Evolutionary conservation across 148 eudicot genomes (phyloP).

Genomic region (Rhododendron molle): DNA sequence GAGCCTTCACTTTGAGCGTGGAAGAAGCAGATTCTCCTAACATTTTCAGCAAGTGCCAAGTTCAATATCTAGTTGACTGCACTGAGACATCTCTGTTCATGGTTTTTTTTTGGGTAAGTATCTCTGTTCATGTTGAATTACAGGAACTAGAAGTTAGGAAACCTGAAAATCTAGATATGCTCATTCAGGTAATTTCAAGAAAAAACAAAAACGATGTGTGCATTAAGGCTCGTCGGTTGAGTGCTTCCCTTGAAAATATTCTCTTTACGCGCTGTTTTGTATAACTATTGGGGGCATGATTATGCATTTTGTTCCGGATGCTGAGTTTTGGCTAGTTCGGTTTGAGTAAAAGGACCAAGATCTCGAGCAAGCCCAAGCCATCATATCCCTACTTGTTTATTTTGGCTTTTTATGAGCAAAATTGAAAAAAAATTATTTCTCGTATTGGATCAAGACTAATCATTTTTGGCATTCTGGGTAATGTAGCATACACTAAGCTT

Average conservation of each 20-base stretch:
- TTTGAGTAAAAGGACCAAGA: too few relatives aligned
- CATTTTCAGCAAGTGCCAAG: not conserved
- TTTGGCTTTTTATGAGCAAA: too few relatives aligned
- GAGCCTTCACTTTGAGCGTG: conserved; percentile 5
- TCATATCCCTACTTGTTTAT: too few relatives aligned
- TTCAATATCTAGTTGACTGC: not conserved
- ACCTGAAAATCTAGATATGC: not conserved
- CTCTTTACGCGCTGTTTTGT: not conserved
- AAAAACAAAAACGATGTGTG: not conserved
- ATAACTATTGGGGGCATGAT: not conserved
- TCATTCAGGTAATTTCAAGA: not conserved
- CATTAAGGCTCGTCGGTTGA: not conserved
- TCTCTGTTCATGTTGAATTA: not conserved
- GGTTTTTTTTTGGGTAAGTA: too few relatives aligned
- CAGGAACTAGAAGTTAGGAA: not conserved
- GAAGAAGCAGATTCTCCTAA: not conserved
- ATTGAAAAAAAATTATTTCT: too few relatives aligned
- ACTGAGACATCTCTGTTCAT: not conserved
- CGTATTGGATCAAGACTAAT: not conserved
- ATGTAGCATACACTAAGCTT: too few relatives aligned
- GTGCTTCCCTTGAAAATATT: not conserved
- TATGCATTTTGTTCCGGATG: not conserved
- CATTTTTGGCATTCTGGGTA: too few relatives aligned
- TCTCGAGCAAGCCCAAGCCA: too few relatives aligned
- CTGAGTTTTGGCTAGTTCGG: not conserved